Evolutionary conservation across 2,329 filamentous ascomycete species (phyloP).

Genomic region (Phialophora verrucosa): DNA sequence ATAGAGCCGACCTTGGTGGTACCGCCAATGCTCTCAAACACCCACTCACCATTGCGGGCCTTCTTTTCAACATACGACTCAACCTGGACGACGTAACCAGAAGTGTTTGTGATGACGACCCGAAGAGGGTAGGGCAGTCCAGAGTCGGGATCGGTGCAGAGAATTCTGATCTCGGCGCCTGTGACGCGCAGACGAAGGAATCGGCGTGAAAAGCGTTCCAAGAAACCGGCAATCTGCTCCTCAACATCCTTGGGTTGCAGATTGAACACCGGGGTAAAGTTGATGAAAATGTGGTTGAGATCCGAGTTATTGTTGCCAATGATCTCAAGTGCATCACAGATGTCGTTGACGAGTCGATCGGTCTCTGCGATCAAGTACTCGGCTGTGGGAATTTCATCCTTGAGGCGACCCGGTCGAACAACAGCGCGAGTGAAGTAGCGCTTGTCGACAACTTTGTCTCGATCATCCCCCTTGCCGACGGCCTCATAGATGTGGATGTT

Average conservation of each 20-base stretch:
- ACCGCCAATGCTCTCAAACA: conserved; percentile 96
- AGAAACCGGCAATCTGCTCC: conserved; percentile 89
- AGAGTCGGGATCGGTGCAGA: conserved; percentile 88
- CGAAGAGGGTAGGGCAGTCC: conserved; percentile 88
- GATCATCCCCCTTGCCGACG: conserved; percentile 90
- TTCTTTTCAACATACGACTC: conserved; percentile 98
- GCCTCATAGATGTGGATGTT: conserved; percentile 99
- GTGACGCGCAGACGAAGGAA: conserved; percentile 96
- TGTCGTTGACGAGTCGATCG: conserved; percentile 95
- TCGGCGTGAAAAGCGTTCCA: conserved; percentile 93
- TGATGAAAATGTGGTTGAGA: conserved; percentile 99
- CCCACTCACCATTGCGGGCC: conserved; percentile 96
- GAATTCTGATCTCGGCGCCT: conserved; percentile 96
- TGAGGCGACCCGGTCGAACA: conserved; percentile 88
- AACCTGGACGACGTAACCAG: conserved; percentile 95
- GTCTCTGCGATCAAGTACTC: conserved; percentile 98
- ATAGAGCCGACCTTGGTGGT: conserved; percentile 94
- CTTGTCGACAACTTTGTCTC: conserved; percentile 73
- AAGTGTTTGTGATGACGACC: conserved; percentile 97
- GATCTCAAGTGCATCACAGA: conserved; percentile 95
- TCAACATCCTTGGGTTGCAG: conserved; percentile 88
- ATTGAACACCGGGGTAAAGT: conserved; percentile 97
- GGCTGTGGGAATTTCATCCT: conserved; percentile 96
- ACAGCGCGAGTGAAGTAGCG: conserved; percentile 97
- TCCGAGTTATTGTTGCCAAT: conserved; percentile 99